Evolutionary conservation across 257 asterid genomes (phyloP).

Genomic region (Nicotiana paniculata): DNA sequence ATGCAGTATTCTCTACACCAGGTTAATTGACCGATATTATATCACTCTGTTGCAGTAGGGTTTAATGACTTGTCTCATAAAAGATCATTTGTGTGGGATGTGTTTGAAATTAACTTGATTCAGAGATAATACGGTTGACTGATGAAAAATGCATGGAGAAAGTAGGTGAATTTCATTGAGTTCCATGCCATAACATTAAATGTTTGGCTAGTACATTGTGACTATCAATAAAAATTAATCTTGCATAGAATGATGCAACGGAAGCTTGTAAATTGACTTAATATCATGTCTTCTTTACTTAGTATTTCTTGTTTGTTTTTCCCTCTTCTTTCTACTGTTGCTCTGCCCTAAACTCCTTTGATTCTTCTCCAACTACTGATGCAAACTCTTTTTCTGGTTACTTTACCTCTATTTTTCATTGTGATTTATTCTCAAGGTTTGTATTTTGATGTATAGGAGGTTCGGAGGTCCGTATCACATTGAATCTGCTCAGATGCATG

Average conservation of each 20-base stretch:
- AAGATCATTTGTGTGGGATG: no score
- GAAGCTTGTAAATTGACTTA: neutral
- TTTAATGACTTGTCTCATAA: neutral
- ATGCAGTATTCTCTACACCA: neutral
- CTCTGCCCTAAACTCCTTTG: neutral
- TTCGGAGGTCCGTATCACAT: neutral
- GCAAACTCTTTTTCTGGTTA: neutral
- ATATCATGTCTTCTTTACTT: neutral
- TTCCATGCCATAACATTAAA: neutral
- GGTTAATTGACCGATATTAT: neutral
- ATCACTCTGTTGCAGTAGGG: neutral
- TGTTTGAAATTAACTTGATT: no score
- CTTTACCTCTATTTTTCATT: neutral
- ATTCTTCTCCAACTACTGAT: neutral
- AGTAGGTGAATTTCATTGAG: neutral
- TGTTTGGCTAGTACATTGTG: neutral
- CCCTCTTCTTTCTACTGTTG: neutral
- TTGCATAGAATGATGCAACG: neutral
- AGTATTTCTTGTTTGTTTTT: neutral
- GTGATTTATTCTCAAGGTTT: neutral
- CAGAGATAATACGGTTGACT: neutral
- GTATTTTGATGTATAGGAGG: neutral
- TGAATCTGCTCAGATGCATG: neutral
- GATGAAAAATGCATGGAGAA: neutral
- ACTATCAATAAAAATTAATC: neutral